These are phyloP conservation scores for Phaeoacremonium minimum DNA, from an alignment of 2,329 filamentous ascomycete species.

Conservation along the genomic window DNA sequence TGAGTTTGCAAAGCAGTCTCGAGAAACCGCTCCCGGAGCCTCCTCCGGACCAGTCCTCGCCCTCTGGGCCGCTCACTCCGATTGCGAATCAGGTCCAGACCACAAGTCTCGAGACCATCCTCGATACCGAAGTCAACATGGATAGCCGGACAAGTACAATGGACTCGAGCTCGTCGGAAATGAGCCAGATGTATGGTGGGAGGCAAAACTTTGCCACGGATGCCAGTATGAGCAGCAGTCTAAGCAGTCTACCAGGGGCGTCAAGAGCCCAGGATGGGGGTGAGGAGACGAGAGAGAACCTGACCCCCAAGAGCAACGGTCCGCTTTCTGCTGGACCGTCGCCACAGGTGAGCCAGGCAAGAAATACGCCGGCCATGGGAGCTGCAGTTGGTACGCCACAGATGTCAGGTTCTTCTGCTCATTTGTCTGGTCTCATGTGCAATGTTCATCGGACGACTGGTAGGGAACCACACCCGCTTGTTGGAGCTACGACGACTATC, in stretches of 20 bases:
- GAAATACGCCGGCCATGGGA: slow-evolving; percentile 28
- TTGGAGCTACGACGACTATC: slow-evolving; percentile 92
- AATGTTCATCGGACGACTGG: slow-evolving; percentile 84
- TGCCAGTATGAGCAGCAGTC: slow-evolving; percentile 37
- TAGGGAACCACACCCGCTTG: slow-evolving; percentile 82
- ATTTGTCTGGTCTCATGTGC: slow-evolving; percentile 64
- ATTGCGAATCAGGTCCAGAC: slow-evolving; percentile 15
- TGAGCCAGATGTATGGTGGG: slow-evolving; percentile 30
- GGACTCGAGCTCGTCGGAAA: slow-evolving; percentile 35
- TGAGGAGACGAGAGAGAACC: slow-evolving; percentile 40
- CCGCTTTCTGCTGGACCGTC: slow-evolving; percentile 54
- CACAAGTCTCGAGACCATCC: slow-evolving; percentile 27
- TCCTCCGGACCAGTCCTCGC: slow-evolving; percentile 35
- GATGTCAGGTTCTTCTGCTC: slow-evolving; percentile 45
- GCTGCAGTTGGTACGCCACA: slow-evolving; percentile 36
- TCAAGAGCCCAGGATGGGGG: slow-evolving; percentile 37
- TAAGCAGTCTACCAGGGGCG: slow-evolving; percentile 28
- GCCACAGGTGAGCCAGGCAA: slow-evolving; percentile 40
- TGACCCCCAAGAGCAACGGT: slow-evolving; percentile 48
- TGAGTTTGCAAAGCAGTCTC: slow-evolving; percentile 53
- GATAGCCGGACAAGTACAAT: slow-evolving; percentile 42
- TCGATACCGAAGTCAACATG: slow-evolving; percentile 26
- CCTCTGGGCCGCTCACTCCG: slow-evolving; percentile 26
- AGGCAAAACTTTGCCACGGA: slow-evolving; percentile 26
- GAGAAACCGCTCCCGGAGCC: slow-evolving; percentile 53